Conservation (phyloP, 495 filamentous ascomycete species). For the Rhizodiscina lignyota region DNA sequence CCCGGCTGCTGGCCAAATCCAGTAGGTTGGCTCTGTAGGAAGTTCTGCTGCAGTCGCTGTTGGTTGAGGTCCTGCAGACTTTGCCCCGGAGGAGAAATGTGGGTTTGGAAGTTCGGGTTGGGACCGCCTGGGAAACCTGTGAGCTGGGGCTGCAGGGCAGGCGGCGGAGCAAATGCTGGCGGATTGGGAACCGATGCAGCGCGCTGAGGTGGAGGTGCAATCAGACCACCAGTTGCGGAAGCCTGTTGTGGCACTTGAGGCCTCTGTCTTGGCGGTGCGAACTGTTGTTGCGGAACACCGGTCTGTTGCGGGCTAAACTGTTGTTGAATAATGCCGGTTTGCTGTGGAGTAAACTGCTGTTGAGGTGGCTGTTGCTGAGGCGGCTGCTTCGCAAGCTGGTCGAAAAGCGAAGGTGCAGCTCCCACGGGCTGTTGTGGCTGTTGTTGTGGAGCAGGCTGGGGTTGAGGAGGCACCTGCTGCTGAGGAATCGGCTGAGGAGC, state of each 20-base stretch:
- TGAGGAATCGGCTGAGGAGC: constrained; percentile 21
- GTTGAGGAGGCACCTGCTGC: constrained; percentile 25
- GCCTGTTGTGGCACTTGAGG: constrained; percentile 52
- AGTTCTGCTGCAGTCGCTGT: constrained; percentile 34
- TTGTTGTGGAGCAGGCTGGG: constrained; percentile 28
- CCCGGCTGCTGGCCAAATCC: constrained; percentile 2
- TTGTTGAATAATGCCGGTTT: constrained; percentile 3
- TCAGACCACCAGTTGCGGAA: constrained; percentile 42
- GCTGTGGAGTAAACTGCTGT: constrained; percentile 4
- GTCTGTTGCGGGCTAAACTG: constrained; percentile 6
- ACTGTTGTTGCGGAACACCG: constrained; percentile 9
- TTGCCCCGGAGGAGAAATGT: constrained; percentile 54
- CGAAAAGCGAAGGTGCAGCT: constrained; percentile 34
- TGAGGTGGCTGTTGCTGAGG: constrained; percentile 10
- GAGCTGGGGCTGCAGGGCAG: constrained; percentile 68
- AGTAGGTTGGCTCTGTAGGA: constrained; percentile 21
- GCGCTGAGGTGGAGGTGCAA: constrained; percentile 68
- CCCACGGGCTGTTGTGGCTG: constrained; percentile 34
- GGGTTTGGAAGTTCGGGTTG: constrained; percentile 23
- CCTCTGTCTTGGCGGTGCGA: constrained; percentile 43
- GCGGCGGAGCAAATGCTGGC: constrained; percentile 45
- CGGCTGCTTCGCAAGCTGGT: constrained; percentile 28
- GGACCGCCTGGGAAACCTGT: constrained; percentile 43
- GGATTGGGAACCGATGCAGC: constrained; percentile 79
- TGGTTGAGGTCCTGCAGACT: constrained; percentile 56